Evolutionary conservation across 495 filamentous ascomycete species (phyloP), one percentile per base, ranked within the genome.

Genomic region (Talaromyces trachyspermus): DNA sequence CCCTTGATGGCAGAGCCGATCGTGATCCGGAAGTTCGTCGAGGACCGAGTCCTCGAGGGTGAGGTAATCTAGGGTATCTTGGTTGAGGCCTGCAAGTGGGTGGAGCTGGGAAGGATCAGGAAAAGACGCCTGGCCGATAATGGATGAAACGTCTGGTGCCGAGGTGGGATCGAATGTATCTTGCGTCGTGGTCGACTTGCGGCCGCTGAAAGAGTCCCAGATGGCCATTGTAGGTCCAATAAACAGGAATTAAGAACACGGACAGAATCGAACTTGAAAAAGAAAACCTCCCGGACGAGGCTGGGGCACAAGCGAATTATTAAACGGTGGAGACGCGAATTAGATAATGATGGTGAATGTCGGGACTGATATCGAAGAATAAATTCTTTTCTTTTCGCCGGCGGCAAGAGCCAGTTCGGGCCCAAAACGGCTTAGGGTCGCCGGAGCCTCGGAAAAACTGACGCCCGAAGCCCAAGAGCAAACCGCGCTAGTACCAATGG

Each of bases 51-150:
- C 92, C 72, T 97, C 92, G 60, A 98, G 85, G 38, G 83, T 78
- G 38, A 98, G 77, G 70, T 97, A 97, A 54, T 95, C 90, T 51
- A 98, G 81, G 6, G 85, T 84, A 43, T 92, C 83, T 69, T 89
- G 85, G 70, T 95, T 87, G 42, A 98, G 70, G 53, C 91, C 92
- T 35, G 92, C 88, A 44, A 98, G 78, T n/a, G 92, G 94, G 65
- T 97, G 90, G 47, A 98, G 78, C 59, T 78, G 70, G 41, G 89
- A 80, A 4, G 94, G 89, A 64, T 98, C 94, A 54, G 86, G 76
- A 50, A 85, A 78, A 22, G 79, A 63, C 48, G 82, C 77, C 54
- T 72, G 74, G 53, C 74, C 77, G 40, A 95, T 74, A 70, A 96
- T 94, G 32, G 85, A 83, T 51, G 85, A 82, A 49, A 88, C 83